Percentiles rank a stretch among this genome's conserved stretches.
Conservation (phyloP, 805 yeast species). For the Metschnikowia drakensbergensis region DNA sequence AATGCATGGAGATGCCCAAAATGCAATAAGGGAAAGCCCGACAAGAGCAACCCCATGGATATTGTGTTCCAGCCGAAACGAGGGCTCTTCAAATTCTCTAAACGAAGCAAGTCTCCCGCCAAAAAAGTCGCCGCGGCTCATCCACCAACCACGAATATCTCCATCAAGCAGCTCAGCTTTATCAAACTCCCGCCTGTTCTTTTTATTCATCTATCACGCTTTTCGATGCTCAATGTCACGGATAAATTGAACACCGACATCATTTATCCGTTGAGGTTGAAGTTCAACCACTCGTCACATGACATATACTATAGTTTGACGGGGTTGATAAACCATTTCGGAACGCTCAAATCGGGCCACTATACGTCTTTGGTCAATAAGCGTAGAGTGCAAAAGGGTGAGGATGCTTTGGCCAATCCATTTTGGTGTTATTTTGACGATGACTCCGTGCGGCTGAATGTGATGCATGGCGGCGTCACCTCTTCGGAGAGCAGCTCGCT, state of each 20-base stretch:
- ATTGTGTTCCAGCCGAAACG: constrained; percentile 35
- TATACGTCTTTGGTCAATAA: constrained; percentile 66
- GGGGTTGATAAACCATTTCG: constrained; percentile 69
- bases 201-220: constrained; percentile 40
- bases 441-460: constrained; percentile 47
- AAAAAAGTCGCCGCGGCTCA: constrained; percentile 16
- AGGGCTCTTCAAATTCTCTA: constrained; percentile 34
- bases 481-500: constrained; percentile 26
- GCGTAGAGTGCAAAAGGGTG: constrained; percentile 15
- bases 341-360: constrained; percentile 70
- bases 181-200: constrained; percentile 37
- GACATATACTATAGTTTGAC: constrained; percentile 48
- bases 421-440: constrained; percentile 78
- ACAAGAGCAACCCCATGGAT: constrained; percentile 15
- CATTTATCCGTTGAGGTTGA: constrained; percentile 52
- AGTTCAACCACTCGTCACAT: constrained; percentile 35
- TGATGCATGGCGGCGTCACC: constrained; percentile 45
- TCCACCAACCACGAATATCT: constrained; percentile 7
- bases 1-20: constrained; percentile 85
- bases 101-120: constrained; percentile 34
- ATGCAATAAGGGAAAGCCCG: constrained; percentile 39
- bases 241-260: constrained; percentile 50
- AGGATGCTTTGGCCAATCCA: constrained; percentile 35
- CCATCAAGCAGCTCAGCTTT: constrained; percentile 26
- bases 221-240: constrained; percentile 48